A percentile compares a stretch with the other conserved stretches of the same genome.
These are phyloP conservation scores for Thermothelomyces thermophilus DNA, from an alignment of 2,329 filamentous ascomycete species.

Conservation along the genomic window DNA sequence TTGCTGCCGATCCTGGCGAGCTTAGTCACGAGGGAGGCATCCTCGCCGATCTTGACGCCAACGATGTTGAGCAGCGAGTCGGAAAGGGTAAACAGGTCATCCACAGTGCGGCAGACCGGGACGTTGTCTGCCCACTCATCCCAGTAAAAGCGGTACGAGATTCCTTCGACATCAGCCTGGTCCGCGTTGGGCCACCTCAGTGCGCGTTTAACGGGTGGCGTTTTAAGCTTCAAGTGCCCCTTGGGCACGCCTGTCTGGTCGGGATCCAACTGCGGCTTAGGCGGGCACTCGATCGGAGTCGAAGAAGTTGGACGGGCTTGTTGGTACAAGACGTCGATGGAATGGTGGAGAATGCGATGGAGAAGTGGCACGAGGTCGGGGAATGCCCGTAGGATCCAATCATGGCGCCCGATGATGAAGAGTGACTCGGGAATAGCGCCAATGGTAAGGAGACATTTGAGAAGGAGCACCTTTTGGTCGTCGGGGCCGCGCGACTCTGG, in stretches of 20 bases:
- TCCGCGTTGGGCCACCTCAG: constrained; percentile 83
- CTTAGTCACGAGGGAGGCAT: constrained; percentile 70
- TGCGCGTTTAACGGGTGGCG: constrained; percentile 56
- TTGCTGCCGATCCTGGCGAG: constrained; percentile 77
- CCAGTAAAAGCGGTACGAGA: constrained; percentile 92
- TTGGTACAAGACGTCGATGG: constrained; percentile 64
- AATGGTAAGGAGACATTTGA: constrained; percentile 81
- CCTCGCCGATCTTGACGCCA: constrained; percentile 83
- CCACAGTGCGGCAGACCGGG: constrained; percentile 80
- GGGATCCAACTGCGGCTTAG: constrained; percentile 40
- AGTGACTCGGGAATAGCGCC: constrained; percentile 89
- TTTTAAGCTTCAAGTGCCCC: constrained; percentile 57
- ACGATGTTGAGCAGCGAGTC: constrained; percentile 77
- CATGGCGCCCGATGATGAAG: constrained; percentile 80
- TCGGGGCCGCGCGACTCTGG: constrained; percentile 60
- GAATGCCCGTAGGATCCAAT: constrained; percentile 83
- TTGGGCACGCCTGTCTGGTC: constrained; percentile 65
- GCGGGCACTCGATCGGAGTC: constrained; percentile 30
- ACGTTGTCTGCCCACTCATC: constrained; percentile 95
- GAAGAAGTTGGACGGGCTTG: constrained; percentile 37
- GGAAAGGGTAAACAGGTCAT: constrained; percentile 85
- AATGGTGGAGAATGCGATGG: constrained; percentile 79
- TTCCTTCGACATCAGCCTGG: constrained; percentile 65
- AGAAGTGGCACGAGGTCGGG: constrained; percentile 73
- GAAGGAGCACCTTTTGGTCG: constrained; percentile 81